Percentiles rank a stretch among this genome's conserved stretches.
Evolutionary conservation across 1,139 yeast genomes (phyloP).

Genomic region (Candida albicans): DNA sequence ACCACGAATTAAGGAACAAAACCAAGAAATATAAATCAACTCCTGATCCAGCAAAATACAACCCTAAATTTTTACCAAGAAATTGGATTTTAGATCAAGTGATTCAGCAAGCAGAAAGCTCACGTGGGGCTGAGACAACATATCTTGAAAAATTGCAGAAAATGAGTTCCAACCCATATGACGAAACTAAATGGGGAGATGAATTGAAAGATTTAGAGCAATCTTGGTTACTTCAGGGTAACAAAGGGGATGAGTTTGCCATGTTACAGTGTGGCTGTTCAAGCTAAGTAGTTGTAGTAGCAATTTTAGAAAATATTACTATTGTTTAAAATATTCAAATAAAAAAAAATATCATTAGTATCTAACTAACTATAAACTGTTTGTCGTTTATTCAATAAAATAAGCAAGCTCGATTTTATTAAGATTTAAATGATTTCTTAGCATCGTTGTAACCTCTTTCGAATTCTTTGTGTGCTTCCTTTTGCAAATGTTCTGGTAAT

Average conservation of each 20-base stretch:
- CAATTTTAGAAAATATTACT: too few relatives aligned
- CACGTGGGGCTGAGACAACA: constrained; percentile 34
- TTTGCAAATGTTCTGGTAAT: constrained; percentile 32
- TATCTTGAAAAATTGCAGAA: constrained; percentile 54
- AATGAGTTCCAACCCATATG: constrained; percentile 67
- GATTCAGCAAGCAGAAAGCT: constrained; percentile 48
- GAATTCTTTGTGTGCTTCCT: constrained; percentile 37
- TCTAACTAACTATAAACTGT: neutral
- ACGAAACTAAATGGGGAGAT: constrained; percentile 60
- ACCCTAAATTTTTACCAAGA: constrained; percentile 82
- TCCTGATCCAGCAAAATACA: constrained; percentile 42
- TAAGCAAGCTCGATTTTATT: neutral
- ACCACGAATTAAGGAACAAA: constrained; percentile 36
- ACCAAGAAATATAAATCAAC: constrained; percentile 34
- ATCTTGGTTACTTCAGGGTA: constrained; percentile 53
- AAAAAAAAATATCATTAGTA: neutral
- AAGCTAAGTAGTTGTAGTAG: constrained; percentile 30
- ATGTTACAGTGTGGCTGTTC: constrained; percentile 71
- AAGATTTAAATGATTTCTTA: constrained; percentile 11
- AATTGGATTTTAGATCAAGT: constrained; percentile 89
- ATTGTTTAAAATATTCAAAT: neutral
- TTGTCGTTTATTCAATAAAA: neutral
- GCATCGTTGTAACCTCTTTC: constrained; percentile 37
- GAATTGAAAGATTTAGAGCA: constrained; percentile 56
- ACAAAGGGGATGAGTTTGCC: constrained; percentile 43